Evolutionary conservation across 768 basidiomycete genomes (phyloP), one percentile per base, ranked within the genome.

Genomic region (Tubosaeta brunneosetosa): DNA sequence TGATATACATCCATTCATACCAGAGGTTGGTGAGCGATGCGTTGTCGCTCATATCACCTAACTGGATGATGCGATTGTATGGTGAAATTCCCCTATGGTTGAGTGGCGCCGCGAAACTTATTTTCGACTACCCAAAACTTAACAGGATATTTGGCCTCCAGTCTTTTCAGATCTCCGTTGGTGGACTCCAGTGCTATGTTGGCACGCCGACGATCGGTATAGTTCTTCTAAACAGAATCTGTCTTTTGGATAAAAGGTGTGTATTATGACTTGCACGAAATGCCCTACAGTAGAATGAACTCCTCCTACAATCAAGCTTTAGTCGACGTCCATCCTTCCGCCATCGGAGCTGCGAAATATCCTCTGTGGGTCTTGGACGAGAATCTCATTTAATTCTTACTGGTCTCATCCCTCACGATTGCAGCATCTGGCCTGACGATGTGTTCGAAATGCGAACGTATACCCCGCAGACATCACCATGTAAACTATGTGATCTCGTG

Each of bases 231-330:
- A 26, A 42, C 12, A 29, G 3, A 3, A 8, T 12, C 13, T 14
- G 5, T 14, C 6, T n/a, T 6, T 2, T 10, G 29, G 2, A 59
- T 61, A 61, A 63, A 40, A 63, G 55, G 57, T 40, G n/a, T 42
- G 19, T 25, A 8, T 2, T 16, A 6, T 38, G 10, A 1, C 7
- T 1, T 8, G 6, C 42, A 32, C 12, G 13, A 34, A 37, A 29
- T n/a, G 8, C 13, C 33, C 25, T 29, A 29, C 43, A 36, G 5
- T 27, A 40, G 8, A 6, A 48, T 45, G 45, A 3, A 27, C 22
- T 2, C 14, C 22, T 2, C 14, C 37, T 2, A 46, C 16, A 47
- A 47, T 6, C 45, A 46, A 12, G 3, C 11, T 10, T 27, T 3
- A 13, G 14, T 51, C 25, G 31, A n/a, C 9, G 3, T 3, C 4